Evolutionary conservation across 176 grass and related monocot species (phyloP).

Genomic region (Elymus sibiricus): DNA sequence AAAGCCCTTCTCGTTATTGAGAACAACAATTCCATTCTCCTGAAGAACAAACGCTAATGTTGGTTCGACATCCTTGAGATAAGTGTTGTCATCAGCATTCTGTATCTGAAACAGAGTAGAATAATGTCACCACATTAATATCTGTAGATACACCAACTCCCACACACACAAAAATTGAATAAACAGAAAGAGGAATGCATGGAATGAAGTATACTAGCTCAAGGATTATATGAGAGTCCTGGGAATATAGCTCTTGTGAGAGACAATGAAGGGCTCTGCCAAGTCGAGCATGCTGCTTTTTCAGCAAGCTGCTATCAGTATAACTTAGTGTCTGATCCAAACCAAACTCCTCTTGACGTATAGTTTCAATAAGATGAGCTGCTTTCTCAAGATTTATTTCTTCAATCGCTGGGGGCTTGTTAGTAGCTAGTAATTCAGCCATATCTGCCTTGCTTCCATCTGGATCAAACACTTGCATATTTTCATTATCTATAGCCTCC

Average conservation of each 20-base stretch:
- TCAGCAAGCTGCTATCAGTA: slow-evolving; percentile 63
- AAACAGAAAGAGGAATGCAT: neutral
- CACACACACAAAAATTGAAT: slow-evolving; percentile 4
- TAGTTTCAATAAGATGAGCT: slow-evolving; percentile 63
- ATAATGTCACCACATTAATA: slow-evolving; percentile 17
- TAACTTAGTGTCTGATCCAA: slow-evolving; percentile 51
- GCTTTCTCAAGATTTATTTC: slow-evolving; percentile 46
- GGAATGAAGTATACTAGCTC: slow-evolving; percentile 58
- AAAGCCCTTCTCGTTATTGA: slow-evolving; percentile 61
- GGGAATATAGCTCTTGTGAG: slow-evolving; percentile 88
- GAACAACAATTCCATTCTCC: slow-evolving; percentile 47
- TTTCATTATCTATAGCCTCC: slow-evolving; percentile 8
- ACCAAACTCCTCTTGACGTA: slow-evolving; percentile 89
- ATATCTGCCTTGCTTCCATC: neutral
- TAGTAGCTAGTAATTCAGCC: neutral
- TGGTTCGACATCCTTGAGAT: slow-evolving; percentile 52
- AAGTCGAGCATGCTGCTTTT: slow-evolving; percentile 92
- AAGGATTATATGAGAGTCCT: slow-evolving; percentile 88
- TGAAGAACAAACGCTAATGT: slow-evolving; percentile 71
- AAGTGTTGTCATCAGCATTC: slow-evolving; percentile 67
- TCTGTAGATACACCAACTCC: neutral
- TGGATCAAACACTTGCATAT: neutral
- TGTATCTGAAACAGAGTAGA: slow-evolving; percentile 55
- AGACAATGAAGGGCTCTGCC: slow-evolving; percentile 92
- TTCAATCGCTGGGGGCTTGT: neutral